Conservation (phyloP, 2,329 filamentous ascomycete genomes). For the Curvularia sp. region DNA sequence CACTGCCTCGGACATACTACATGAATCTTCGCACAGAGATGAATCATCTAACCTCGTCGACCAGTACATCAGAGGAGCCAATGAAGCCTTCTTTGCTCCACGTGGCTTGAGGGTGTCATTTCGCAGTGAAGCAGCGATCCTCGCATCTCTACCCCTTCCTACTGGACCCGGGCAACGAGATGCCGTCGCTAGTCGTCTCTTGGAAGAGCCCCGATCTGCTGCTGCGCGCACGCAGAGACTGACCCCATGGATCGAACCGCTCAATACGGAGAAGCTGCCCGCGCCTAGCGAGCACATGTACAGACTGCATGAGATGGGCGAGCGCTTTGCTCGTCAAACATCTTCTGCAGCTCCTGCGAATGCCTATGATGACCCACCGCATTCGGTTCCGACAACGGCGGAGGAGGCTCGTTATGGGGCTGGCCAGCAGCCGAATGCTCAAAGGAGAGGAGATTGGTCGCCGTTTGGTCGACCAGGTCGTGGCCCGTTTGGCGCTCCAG, state of each 20-base stretch:
- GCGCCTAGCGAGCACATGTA: conserved; percentile 23
- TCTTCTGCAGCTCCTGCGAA: conserved; percentile 6
- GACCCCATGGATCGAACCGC: conserved; percentile 40
- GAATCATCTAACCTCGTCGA: conserved; percentile 20
- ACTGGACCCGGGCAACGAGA: conserved; percentile 31
- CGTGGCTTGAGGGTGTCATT: conserved; percentile 39
- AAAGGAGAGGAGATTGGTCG: conserved; percentile 17
- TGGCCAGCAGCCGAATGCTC: background rate
- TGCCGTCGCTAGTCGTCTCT: conserved; percentile 26
- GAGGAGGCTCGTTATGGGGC: background rate
- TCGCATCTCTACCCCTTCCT: conserved; percentile 31
- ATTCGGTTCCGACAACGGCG: conserved; percentile 31
- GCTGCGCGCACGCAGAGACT: conserved; percentile 34
- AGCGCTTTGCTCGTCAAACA: conserved; percentile 12
- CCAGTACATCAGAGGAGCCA: conserved; percentile 38
- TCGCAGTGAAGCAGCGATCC: conserved; percentile 31
- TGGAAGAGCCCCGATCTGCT: conserved; percentile 21
- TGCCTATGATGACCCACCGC: conserved; percentile 31
- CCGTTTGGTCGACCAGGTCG: conserved; percentile 24
- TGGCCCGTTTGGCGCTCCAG: conserved; percentile 18
- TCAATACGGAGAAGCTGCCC: conserved; percentile 32
- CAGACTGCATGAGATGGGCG: conserved; percentile 28
- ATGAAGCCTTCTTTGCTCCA: conserved; percentile 45
- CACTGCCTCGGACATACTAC: conserved; percentile 17
- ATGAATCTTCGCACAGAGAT: background rate